Percentiles rank a stretch among this genome's conserved stretches.
Conservation (phyloP, 2,329 filamentous ascomycete species). For the Xylogone sp. region DNA sequence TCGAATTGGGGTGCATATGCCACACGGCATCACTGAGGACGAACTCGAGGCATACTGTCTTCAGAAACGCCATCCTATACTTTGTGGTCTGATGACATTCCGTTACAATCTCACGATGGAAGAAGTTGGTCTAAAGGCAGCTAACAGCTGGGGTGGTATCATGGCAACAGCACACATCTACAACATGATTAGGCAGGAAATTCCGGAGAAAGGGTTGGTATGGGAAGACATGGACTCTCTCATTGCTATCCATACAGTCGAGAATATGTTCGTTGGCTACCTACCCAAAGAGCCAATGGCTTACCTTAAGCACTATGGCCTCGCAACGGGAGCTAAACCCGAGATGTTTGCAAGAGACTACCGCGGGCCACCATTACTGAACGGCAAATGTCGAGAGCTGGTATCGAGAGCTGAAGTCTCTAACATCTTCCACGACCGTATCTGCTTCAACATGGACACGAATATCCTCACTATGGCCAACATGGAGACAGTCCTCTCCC, state of each 20-base stretch:
- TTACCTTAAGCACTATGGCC: constrained; percentile 6
- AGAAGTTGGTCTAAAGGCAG: constrained; percentile 4
- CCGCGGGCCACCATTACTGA: constrained; percentile 1
- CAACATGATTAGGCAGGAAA: constrained; percentile 11
- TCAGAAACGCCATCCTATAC: constrained; percentile 10
- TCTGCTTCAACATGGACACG: constrained; percentile 1
- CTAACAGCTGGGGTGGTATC: constrained; percentile 7
- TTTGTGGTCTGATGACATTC: constrained; percentile 13
- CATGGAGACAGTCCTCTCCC: constrained; percentile 6
- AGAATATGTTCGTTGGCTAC: constrained; percentile 5
- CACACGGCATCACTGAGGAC: constrained; percentile 1
- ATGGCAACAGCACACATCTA: constrained; percentile 12
- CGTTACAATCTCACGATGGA: constrained; percentile 11
- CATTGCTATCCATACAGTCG: constrained; percentile 10
- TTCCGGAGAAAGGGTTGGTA: constrained; percentile 1
- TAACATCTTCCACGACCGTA: constrained; percentile 2
- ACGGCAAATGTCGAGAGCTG: neutral
- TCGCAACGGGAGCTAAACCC: constrained; percentile 2
- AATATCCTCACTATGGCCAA: constrained; percentile 4
- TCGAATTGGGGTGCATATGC: neutral
- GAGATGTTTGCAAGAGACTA: constrained; percentile 6
- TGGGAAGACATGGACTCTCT: constrained; percentile 16
- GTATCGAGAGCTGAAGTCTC: neutral
- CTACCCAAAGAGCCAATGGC: constrained; percentile 1
- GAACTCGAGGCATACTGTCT: constrained; percentile 5